Conservation (phyloP, 768 basidiomycete species). For the Hortiboletus flavorubellus region DNA sequence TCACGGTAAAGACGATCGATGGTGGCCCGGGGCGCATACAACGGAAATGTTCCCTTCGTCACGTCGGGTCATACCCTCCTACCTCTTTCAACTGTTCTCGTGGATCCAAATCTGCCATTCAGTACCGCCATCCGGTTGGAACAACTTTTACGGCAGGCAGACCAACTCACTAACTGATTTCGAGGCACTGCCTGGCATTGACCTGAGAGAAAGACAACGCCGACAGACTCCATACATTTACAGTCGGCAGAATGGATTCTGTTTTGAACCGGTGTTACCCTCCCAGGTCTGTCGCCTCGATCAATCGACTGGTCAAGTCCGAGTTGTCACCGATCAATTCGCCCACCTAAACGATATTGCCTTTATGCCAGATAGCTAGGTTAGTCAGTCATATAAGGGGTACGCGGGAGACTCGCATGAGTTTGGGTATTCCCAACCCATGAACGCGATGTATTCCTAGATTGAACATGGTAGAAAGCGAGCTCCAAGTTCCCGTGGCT, state of each 20-base stretch:
- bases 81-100: conserved; percentile 60
- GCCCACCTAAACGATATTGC: conserved; percentile 72
- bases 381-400: no score
- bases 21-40: conserved; percentile 62
- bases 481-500: no score
- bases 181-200: conserved; percentile 64
- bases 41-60: conserved; percentile 54
- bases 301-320: conserved; percentile 58
- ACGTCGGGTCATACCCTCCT: conserved; percentile 62
- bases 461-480: no score
- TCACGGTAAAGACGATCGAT: conserved; percentile 66
- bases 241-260: conserved; percentile 63
- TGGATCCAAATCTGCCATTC: conserved; percentile 61
- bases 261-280: conserved; percentile 61
- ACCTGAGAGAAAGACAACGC: not conserved
- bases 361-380: conserved; percentile 54
- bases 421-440: no score
- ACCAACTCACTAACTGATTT: conserved; percentile 84
- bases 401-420: no score
- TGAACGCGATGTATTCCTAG: no score
- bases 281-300: conserved; percentile 77
- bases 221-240: conserved; percentile 39
- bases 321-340: conserved; percentile 77
- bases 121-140: conserved; percentile 70
- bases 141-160: conserved; percentile 73